Base-by-base conservation (phyloP, 192 early-diverging fungal species). In the Phycomyces nitens region DNA sequence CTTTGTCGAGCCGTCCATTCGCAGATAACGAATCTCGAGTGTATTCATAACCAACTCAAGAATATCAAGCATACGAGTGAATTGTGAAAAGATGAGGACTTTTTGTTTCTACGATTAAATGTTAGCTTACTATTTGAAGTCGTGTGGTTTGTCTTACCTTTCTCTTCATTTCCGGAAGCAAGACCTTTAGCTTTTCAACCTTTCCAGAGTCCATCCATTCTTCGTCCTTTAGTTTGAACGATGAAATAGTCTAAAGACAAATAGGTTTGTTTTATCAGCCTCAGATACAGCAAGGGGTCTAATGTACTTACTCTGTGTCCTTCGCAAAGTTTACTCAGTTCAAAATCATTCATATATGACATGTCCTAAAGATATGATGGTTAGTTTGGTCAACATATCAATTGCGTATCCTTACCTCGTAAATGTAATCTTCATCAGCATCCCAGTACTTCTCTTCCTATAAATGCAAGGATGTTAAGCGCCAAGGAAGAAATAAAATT, bases 271-370 rank as follows among this genome's bases (percentile, higher is more conserved):
- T n/a, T n/a, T n/a, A n/a, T n/a, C n/a, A n/a, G n/a, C n/a, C n/a
- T n/a, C n/a, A n/a, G n/a, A n/a, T n/a, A n/a, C n/a, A n/a, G n/a
- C n/a, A n/a, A n/a, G n/a, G n/a, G n/a, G n/a, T n/a, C n/a, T n/a
- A n/a, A n/a, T n/a, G n/a, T 16, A 22, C 61, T 59, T 76, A 86
- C 84, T 71, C 70, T 71, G 61, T 81, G 80, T 42, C 81, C 82
- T 9, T 53, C 24, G 64, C 90, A 92, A 2, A 94, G 60, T 18
- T 78, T 68, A 68, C 93, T 85, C 43, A 96, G 71, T 55, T 94
- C 89, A 80, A 92, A 95, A 66, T 96, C 94, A 29, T 79, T 85
- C 87, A 94, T 90, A 5, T 92, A 77, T 15, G 81, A 68, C 92
- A 96, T 92, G 58, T 96, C 94, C 69, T 62, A 52, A 34, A 34